Evolutionary conservation across 371 early-diverging fungal species (phyloP).

Genomic region (Mucor sp.): DNA sequence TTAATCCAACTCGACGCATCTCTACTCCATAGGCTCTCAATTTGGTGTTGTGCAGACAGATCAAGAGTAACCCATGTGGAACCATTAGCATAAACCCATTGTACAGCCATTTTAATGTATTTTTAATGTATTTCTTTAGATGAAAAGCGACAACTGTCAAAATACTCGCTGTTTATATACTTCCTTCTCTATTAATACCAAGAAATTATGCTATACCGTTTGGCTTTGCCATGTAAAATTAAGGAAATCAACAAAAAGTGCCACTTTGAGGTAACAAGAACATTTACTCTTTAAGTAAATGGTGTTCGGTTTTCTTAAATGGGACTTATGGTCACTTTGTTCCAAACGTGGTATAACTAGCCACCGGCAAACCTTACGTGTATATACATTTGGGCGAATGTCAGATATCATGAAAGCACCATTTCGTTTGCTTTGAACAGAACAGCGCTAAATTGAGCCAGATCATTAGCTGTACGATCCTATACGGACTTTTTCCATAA

Average conservation of each 20-base stretch:
- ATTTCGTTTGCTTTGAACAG: too few species aligned
- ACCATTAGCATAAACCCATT: constrained; percentile 22
- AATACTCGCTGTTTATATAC: background rate
- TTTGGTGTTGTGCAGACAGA: constrained; percentile 4
- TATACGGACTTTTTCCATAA: background rate
- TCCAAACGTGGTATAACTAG: background rate
- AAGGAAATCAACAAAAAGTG: background rate
- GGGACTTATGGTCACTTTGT: background rate
- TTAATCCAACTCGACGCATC: constrained; percentile 16
- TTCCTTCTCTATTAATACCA: background rate
- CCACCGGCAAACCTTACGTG: background rate
- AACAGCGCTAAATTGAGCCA: background rate
- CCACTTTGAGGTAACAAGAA: background rate
- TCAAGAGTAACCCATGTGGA: constrained; percentile 14
- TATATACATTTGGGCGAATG: background rate
- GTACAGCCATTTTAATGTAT: constrained; percentile 1
- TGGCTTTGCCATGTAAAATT: background rate
- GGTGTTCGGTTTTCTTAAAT: background rate
- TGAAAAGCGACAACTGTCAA: background rate
- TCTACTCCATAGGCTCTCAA: constrained; percentile 11
- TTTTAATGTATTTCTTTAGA: background rate
- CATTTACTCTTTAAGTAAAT: background rate
- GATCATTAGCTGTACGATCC: background rate
- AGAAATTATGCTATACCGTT: background rate
- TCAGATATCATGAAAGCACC: too few species aligned